phyloP scores from a whole-genome alignment of 768 basidiomycete species.

The Suillus brevipes region DNA sequence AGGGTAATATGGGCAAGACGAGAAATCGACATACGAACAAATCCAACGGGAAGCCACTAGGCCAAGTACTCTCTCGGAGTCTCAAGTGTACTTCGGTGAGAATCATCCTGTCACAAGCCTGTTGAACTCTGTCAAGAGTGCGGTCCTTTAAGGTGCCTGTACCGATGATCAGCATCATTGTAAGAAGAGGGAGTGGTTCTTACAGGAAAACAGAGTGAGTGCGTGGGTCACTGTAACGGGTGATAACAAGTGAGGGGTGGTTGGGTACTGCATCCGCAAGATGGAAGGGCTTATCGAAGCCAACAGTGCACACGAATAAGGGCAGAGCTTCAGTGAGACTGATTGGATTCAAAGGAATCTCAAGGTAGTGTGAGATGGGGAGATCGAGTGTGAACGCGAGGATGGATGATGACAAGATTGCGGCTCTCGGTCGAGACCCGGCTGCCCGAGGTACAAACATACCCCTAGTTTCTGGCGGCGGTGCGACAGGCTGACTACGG shows the following conservation, averaged over 20 bases:
- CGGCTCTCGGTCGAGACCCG: conserved; percentile 67
- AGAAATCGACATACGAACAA: conserved; percentile 23
- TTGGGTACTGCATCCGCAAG: conserved; percentile 88
- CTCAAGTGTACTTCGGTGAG: no score
- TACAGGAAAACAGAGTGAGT: no score
- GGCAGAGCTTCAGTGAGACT: conserved; percentile 94
- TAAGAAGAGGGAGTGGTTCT: no score
- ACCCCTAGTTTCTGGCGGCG: conserved; percentile 43
- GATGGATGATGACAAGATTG: conserved; percentile 77
- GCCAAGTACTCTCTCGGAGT: no score
- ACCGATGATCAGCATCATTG: no score
- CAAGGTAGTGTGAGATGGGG: conserved; percentile 73
- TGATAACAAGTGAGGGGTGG: conserved; percentile 59
- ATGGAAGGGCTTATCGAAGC: conserved; percentile 95
- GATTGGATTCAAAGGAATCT: conserved; percentile 90
- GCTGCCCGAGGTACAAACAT: conserved; percentile 71
- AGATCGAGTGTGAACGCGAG: conserved; percentile 86
- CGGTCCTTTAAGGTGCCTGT: no score
- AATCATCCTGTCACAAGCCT: no score
- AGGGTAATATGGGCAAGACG: conserved; percentile 19
- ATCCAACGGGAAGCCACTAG: background rate
- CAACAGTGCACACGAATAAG: conserved; percentile 96
- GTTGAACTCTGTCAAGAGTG: no score
- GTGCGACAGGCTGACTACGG: conserved; percentile 28
- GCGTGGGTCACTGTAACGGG: conserved; percentile 24